phyloP scores from a whole-genome alignment of 2,329 filamentous ascomycete species.

The Colletotrichum ledebouriae region DNA sequence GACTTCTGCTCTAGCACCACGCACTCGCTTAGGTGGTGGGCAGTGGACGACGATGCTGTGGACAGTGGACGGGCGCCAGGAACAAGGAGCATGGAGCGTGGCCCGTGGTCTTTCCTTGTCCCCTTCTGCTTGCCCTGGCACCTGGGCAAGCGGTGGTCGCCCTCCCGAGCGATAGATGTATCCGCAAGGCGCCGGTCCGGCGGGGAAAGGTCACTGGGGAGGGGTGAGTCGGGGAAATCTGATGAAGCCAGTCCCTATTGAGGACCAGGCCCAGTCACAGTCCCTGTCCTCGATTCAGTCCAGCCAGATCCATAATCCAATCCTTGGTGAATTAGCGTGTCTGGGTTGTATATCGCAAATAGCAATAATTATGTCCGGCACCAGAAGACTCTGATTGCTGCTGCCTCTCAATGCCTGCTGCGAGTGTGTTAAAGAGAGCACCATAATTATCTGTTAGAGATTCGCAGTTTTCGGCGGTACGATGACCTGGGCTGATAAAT shows the following conservation, averaged over 20 bases:
- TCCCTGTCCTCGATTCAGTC: slow-evolving; percentile 26
- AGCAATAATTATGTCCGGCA: slow-evolving; percentile 37
- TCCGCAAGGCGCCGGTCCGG: slow-evolving; percentile 38
- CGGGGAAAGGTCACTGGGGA: slow-evolving; percentile 41
- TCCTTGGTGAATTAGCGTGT: slow-evolving; percentile 27
- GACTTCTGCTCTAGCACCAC: slow-evolving; percentile 15
- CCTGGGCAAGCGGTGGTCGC: slow-evolving; percentile 37
- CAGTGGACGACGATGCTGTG: slow-evolving; percentile 25
- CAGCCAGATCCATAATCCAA: slow-evolving; percentile 30
- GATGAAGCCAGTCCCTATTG: slow-evolving; percentile 11
- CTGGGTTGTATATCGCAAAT: slow-evolving; percentile 36
- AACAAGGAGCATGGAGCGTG: slow-evolving; percentile 41
- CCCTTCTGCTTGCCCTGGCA: slow-evolving; percentile 18
- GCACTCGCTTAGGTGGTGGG: slow-evolving; percentile 25
- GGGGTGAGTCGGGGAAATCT: slow-evolving; percentile 30
- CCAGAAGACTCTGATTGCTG: background rate
- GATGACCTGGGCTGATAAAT: background rate
- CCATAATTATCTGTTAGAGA: background rate
- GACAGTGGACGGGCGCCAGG: slow-evolving; percentile 37
- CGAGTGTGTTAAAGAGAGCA: background rate
- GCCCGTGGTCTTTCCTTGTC: slow-evolving; percentile 34
- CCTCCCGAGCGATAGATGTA: slow-evolving; percentile 39
- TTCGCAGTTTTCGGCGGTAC: background rate
- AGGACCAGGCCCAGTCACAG: slow-evolving; percentile 22
- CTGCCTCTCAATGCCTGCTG: slow-evolving; percentile 6